Conservation (phyloP, 495 filamentous ascomycete species). For the Penicillium roqueforti region DNA sequence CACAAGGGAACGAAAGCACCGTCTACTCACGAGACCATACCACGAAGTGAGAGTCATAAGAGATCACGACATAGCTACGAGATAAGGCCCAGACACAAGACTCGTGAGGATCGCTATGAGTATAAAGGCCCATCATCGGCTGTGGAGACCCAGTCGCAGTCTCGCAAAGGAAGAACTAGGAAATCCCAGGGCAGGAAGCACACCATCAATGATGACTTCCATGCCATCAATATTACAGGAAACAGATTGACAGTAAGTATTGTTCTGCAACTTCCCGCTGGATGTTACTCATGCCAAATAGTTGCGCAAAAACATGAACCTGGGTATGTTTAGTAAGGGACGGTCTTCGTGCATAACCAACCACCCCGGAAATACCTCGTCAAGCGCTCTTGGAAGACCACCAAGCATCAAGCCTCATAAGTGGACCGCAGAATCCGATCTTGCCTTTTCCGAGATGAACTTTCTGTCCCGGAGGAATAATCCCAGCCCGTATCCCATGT, state of each 20-base stretch:
- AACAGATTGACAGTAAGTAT: constrained; percentile 59
- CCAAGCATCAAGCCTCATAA: background rate
- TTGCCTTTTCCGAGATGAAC: constrained; percentile 64
- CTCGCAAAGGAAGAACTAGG: constrained; percentile 37
- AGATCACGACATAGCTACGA: constrained; percentile 39
- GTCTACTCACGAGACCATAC: background rate
- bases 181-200: constrained; percentile 34
- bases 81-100: constrained; percentile 58
- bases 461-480: constrained; percentile 47
- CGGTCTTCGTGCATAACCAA: constrained; percentile 56
- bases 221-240: constrained; percentile 57
- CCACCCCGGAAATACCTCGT: constrained; percentile 24
- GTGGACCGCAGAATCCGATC: constrained; percentile 51
- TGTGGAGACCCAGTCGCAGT: constrained; percentile 20
- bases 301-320: constrained; percentile 44
- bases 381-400: background rate
- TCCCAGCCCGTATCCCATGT: background rate
- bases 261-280: constrained; percentile 12
- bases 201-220: constrained; percentile 58
- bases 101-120: constrained; percentile 52
- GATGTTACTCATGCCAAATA: constrained; percentile 25
- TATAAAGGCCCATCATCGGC: constrained; percentile 27
- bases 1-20: background rate
- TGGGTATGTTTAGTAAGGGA: constrained; percentile 70
- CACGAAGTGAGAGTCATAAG: background rate